These are phyloP conservation scores for Reutealis trisperma DNA, from an alignment of 345 rosid species.

Conservation along the genomic window DNA sequence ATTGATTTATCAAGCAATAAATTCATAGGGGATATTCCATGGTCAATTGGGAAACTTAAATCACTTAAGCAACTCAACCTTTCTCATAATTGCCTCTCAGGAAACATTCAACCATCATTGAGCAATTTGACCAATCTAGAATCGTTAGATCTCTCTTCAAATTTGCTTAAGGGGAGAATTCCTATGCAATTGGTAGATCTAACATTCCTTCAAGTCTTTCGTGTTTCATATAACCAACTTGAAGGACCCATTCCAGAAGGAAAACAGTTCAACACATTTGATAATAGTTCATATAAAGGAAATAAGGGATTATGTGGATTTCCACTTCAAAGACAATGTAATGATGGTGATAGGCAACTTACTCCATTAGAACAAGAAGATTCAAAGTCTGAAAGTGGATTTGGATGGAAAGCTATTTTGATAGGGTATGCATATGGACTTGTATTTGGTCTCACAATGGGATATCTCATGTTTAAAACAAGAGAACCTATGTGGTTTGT, in stretches of 20 bases:
- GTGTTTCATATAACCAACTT: constrained; percentile 10
- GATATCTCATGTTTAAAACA: neutral
- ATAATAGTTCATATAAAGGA: neutral
- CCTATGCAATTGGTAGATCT: neutral
- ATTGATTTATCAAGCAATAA: constrained; percentile 10
- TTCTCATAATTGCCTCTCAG: constrained; percentile 8
- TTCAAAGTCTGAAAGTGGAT: neutral
- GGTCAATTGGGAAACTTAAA: neutral
- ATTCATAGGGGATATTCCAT: neutral
- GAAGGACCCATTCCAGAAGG: constrained; percentile 12
- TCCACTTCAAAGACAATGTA: constrained; percentile 10
- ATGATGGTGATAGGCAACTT: too few species aligned
- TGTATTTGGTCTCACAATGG: neutral
- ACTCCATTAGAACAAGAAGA: neutral
- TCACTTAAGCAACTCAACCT: constrained; percentile 3
- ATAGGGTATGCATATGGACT: constrained; percentile 24
- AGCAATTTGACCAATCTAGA: constrained; percentile 1
- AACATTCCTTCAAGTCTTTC: constrained; percentile 2
- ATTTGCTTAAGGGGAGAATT: neutral
- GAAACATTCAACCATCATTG: neutral
- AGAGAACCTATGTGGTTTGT: neutral
- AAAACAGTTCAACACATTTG: constrained; percentile 1
- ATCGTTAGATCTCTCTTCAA: constrained; percentile 14
- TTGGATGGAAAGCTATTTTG: constrained; percentile 15
- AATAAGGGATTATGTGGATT: constrained; percentile 22